Base-by-base conservation (phyloP, 768 basidiomycete species). In the Hortiboletus flavorubellus region DNA sequence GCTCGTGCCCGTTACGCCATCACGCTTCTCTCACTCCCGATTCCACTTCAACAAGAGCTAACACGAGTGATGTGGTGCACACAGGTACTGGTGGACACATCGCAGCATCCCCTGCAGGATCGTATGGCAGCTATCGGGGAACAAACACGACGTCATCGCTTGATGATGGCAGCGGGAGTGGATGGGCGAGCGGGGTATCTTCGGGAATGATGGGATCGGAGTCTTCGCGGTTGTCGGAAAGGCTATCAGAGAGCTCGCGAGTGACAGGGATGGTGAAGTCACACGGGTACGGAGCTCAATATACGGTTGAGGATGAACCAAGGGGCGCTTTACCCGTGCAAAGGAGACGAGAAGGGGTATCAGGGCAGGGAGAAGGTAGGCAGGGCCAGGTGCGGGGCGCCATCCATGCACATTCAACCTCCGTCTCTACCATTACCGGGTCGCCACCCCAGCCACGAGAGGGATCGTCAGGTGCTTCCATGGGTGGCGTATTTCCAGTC, bases 341-440 rank as follows among this genome's bases (percentile, higher is more conserved):
- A 43, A 50, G 33, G 23, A 50, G 35, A 41, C 47, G 6, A 5
- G 46, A 33, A 15, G 33, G 31, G n/a, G 7, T 38, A 1, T 42
- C 42, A 10, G 38, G 47, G 3, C 56, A 40, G 12, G 41, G 37
- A 10, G 53, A 55, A 21, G 44, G 34, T 4, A 44, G 30, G 31
- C 40, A 38, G 3, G 18, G 38, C 8, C 53, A 31, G 15, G 44
- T 34, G 16, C 59, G 37, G 10, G 46, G 48, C 2, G 0, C 39
- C 2, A 10, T 56, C 4, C 69, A 70, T 23, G 46, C 53, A 18
- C 56, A 64, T 26, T 70, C 68, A 4, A 31, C 59, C 23, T 70
- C 69, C 11, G 3, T 67, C 12, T 62, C 66, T 9, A 70, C 70
- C 29, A 55, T 70, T 5, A 60, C 61, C 6, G 62, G 42, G 8